Base-by-base conservation (phyloP, 768 basidiomycete species). In the Rhodotorula babjevae region DNA sequence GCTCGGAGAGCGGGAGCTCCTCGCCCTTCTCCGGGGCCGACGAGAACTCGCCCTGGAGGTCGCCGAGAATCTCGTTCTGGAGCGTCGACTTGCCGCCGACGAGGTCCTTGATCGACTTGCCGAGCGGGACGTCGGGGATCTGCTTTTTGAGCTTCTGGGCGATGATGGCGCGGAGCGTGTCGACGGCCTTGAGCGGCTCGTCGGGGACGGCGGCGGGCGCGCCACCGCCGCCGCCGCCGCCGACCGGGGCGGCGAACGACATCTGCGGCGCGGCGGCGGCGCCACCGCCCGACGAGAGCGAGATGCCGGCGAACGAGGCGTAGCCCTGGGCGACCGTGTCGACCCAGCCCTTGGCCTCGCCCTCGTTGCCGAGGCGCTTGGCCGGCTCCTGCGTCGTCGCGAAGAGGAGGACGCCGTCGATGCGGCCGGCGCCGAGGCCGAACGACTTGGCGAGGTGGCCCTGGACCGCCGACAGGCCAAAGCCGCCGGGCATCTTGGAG, bases 141-240 rank as follows among this genome's bases (percentile, higher is more conserved):
- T 85, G 86, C 85, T 99, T 99, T 88, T 99, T 99, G 79, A 99
- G 83, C 83, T 99, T 99, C 84, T 99, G 96, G 0, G 96, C 93
- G 69, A 99, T 90, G 80, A 98, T 88, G 75, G 87, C 86, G 65
- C 86, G 85, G 40, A 98, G 86, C 49, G 95, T 89, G 65, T 98
- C 96, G 75, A 88, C 82, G 8, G 94, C 91, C 81, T 92, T 92
- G 80, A 96, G 84, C 6, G 96, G 78, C 36, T 85, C 90, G 77
- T 99, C 95, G 46, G 95, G 90, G 21, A 87, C 86, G 40, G 86
- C 92, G 23, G 87, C 85, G 12, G 87, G 89, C 23, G 86, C 83
- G 47, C 78, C 83, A 47, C 78, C 75, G 25, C 80, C 77, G 18
- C 78, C 65, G 21, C 80, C 77, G 18, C 78, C 65, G 23, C 87